Evolutionary conservation across 2,329 filamentous ascomycete genomes (phyloP).

Genomic region (Gaeumannomyces sp.): DNA sequence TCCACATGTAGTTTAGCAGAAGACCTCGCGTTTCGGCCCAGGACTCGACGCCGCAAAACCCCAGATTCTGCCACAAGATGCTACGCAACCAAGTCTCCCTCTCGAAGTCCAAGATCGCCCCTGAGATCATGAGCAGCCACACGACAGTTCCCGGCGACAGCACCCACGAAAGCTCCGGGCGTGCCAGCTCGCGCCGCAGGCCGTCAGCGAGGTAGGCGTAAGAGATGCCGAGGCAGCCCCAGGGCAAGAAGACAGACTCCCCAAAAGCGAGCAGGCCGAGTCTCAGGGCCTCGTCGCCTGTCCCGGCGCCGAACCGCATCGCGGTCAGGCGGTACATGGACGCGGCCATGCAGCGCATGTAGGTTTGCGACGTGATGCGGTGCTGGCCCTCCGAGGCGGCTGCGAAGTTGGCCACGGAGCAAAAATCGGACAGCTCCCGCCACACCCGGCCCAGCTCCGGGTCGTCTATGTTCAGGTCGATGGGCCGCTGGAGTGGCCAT

Average conservation of each 20-base stretch:
- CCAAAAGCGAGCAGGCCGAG: conserved; percentile 32
- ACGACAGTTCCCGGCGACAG: background rate
- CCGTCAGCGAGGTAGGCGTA: background rate
- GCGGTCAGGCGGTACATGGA: conserved; percentile 34
- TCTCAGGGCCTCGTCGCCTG: conserved; percentile 29
- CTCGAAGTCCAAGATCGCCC: background rate
- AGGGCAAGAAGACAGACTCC: conserved; percentile 31
- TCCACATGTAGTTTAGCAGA: background rate
- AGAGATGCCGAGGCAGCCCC: conserved; percentile 13
- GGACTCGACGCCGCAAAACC: background rate
- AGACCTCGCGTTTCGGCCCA: background rate
- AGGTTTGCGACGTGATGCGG: conserved; percentile 15
- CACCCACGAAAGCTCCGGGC: background rate
- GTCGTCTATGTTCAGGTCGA: conserved; percentile 10
- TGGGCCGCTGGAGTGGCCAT: too few species aligned
- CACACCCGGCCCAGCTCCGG: conserved; percentile 16
- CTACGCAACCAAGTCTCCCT: background rate
- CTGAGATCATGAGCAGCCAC: background rate
- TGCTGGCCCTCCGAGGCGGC: conserved; percentile 12
- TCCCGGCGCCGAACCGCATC: conserved; percentile 22
- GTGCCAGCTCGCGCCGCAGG: conserved; percentile 10
- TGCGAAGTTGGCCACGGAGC: conserved; percentile 19
- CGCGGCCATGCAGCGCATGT: conserved; percentile 28
- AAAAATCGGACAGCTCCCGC: conserved; percentile 19
- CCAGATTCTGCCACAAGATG: background rate